Conservation (phyloP, 192 early-diverging fungal genomes). For the Ambispora gerdemannii region DNA sequence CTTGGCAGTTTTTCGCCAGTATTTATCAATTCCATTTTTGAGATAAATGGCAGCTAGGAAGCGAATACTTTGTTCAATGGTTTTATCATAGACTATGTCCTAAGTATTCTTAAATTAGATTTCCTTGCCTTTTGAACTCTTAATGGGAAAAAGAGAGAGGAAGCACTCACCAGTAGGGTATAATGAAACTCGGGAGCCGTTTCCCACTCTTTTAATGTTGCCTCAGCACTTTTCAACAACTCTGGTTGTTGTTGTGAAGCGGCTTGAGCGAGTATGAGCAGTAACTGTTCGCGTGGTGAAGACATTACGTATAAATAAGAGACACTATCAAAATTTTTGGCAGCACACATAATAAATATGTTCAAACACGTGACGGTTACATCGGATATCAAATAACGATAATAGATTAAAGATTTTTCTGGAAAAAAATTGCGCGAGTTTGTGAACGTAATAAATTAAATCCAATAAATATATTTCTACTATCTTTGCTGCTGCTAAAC, state of each 20-base stretch:
- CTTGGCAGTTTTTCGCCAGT: constrained; percentile 77
- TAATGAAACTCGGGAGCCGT: constrained; percentile 67
- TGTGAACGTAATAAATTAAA: too few species aligned
- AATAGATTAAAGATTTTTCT: too few species aligned
- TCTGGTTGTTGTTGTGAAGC: constrained; percentile 64
- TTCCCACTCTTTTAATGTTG: constrained; percentile 70
- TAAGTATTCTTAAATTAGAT: constrained; percentile 29
- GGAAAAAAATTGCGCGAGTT: too few species aligned
- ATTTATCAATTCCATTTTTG: constrained; percentile 90
- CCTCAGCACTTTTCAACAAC: constrained; percentile 63
- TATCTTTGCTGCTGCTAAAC: too few species aligned
- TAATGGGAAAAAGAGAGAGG: neutral
- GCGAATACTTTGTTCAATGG: constrained; percentile 61
- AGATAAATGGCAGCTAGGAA: constrained; percentile 75
- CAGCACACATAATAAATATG: too few species aligned
- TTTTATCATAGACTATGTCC: constrained; percentile 73
- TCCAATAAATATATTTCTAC: too few species aligned
- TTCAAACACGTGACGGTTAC: too few species aligned
- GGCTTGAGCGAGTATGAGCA: constrained; percentile 56
- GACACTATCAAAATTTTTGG: too few species aligned
- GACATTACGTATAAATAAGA: too few species aligned
- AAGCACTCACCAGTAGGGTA: constrained; percentile 55
- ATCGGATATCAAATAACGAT: too few species aligned
- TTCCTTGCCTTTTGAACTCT: neutral
- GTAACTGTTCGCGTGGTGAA: constrained; percentile 45